Base-by-base conservation (phyloP, 208 protist species). In the Polymyxa betae region DNA sequence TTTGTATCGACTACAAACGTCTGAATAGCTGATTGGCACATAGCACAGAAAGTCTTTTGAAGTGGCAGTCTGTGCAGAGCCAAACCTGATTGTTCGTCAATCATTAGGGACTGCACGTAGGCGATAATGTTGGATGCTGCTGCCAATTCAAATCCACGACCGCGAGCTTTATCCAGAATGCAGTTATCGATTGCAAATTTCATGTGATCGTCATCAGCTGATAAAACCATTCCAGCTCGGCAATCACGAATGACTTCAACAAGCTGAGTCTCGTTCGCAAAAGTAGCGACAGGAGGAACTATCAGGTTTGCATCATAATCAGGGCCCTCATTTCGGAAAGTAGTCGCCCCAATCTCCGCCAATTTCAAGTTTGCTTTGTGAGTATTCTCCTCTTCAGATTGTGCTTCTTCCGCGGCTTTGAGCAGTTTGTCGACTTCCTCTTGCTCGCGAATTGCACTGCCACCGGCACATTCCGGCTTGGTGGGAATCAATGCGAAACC, bases 1-100 rank as follows among this genome's bases (percentile, higher is more conserved):
- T 82, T 35, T n/a, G 72, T 82, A n/a, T 82, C 72, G 72, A 82
- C 72, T 20, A 82, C n/a, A n/a, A 45, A 82, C 72, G 72, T 82
- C 72, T 82, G 72, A 43, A 82, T 82, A 5, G 5, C 16, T n/a
- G 72, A 35, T 43, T 82, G 72, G 72, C 72, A 82, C 72, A 82
- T 82, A n/a, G 72, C 72, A 43, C 72, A 82, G n/a, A 82, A 82
- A 5, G 5, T 43, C 16, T n/a, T n/a, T 5, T 12, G 5, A 20
- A 38, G 5, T n/a, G 5, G 5, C 35, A 45, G 35, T 43, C 16
- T 12, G 5, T 35, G 5, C 35, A 82, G 5, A 20, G 72, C 72
- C n/a, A 82, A n/a, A 20, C 35, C 72, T 20, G 16, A 5, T 43
- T 82, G 72, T n/a, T 82, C 16, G 35, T 82, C 72, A 35, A 35